A percentile compares a stretch with the other conserved stretches of the same genome.
phyloP scores from a whole-genome alignment of 768 basidiomycete species.

The Exidia glandulosa region DNA sequence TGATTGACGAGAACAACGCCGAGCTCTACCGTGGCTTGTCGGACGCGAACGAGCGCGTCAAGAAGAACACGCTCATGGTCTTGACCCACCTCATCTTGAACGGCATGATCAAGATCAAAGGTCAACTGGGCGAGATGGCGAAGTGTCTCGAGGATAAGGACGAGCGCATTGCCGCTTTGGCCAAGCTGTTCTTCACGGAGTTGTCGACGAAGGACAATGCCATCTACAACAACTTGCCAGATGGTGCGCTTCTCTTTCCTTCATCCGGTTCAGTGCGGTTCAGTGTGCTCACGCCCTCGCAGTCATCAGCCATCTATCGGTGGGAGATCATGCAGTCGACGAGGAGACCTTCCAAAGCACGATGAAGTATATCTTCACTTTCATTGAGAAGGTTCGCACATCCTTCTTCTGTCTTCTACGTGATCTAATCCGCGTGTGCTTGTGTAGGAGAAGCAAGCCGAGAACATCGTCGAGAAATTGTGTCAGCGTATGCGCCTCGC shows the following conservation, averaged over 20 bases:
- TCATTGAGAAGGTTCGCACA: constrained; percentile 77
- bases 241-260: constrained; percentile 42
- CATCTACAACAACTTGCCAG: constrained; percentile 96
- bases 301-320: constrained; percentile 93
- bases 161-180: constrained; percentile 76
- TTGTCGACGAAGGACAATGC: constrained; percentile 96
- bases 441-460: constrained; percentile 92
- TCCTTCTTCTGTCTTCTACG: neutral
- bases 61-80: constrained; percentile 99
- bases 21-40: constrained; percentile 90
- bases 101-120: constrained; percentile 99
- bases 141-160: constrained; percentile 95
- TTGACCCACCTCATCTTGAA: constrained; percentile 93
- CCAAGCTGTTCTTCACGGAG: constrained; percentile 97
- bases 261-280: neutral
- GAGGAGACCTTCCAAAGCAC: constrained; percentile 89
- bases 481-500: constrained; percentile 89
- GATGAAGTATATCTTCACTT: constrained; percentile 89
- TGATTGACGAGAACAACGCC: constrained; percentile 95
- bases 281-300: neutral
- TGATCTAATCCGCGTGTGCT: neutral
- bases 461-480: constrained; percentile 92
- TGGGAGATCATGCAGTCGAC: constrained; percentile 83
- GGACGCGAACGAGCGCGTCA: constrained; percentile 78
- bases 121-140: constrained; percentile 99